Percentiles rank a stretch among this genome's conserved stretches.
phyloP scores from a whole-genome alignment of 2,329 filamentous ascomycete genomes.

The Tolypocladium ovalisporum region DNA sequence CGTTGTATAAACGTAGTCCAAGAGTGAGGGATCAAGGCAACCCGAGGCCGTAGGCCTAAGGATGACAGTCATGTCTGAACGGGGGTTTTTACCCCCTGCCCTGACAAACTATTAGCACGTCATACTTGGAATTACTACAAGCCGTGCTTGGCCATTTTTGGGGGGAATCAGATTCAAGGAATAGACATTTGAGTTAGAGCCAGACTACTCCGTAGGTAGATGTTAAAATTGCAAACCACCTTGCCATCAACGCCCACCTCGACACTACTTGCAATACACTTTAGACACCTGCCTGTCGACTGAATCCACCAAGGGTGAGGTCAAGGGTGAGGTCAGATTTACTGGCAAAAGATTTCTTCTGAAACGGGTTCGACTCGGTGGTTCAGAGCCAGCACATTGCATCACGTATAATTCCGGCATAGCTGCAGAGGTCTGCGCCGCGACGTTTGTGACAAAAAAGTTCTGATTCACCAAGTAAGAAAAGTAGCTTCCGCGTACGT shows the following conservation, averaged over 20 bases:
- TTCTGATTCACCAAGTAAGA: neutral
- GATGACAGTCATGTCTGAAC: neutral
- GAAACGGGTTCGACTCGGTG: neutral
- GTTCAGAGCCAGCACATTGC: neutral
- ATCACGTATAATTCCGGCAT: neutral
- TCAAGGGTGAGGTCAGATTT: neutral
- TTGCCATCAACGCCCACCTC: neutral
- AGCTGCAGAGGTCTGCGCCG: neutral
- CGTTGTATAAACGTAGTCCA: neutral
- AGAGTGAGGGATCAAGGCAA: no score
- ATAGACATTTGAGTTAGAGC: neutral
- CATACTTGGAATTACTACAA: neutral
- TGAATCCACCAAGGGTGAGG: neutral
- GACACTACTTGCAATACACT: neutral
- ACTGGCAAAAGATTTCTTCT: neutral
- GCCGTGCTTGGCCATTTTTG: no score
- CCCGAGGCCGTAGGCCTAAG: neutral
- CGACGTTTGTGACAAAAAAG: neutral
- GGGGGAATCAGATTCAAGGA: neutral
- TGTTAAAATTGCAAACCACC: neutral
- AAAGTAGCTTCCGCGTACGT: neutral
- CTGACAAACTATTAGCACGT: neutral
- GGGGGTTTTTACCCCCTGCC: neutral
- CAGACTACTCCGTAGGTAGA: neutral
- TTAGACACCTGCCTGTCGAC: neutral